A percentile compares a stretch with the other conserved stretches of the same genome.
Conservation (phyloP, 306 rosid genomes). For the Medicago truncatula region DNA sequence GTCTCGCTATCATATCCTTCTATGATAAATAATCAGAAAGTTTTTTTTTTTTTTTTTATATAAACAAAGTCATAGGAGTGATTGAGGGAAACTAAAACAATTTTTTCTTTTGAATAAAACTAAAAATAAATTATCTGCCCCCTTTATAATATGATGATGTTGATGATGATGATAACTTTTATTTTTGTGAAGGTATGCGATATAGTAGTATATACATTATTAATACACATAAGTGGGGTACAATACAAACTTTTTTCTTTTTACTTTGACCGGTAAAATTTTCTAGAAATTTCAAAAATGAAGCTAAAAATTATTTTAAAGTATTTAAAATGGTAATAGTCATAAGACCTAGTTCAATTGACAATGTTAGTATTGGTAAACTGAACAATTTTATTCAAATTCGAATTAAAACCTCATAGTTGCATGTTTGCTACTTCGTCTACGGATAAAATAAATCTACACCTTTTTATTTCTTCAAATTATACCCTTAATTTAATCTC, state of each 20-base stretch:
- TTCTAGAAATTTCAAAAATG: not conserved
- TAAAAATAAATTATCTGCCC: not conserved
- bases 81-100: conserved; percentile 30
- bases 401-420: too few relatives aligned
- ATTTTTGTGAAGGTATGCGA: not conserved
- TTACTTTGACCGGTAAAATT: not conserved
- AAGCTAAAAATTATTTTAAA: not conserved
- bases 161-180: not conserved
- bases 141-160: not conserved
- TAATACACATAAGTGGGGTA: not conserved
- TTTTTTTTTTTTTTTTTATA: too few relatives aligned
- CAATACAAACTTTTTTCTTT: not conserved
- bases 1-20: not conserved
- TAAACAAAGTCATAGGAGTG: conserved; percentile 17
- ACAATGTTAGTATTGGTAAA: too few relatives aligned
- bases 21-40: too few relatives aligned
- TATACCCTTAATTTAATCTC: too few relatives aligned
- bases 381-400: too few relatives aligned
- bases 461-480: too few relatives aligned
- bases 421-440: too few relatives aligned
- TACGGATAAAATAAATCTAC: too few relatives aligned
- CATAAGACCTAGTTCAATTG: too few relatives aligned
- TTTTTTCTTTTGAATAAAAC: not conserved
- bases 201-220: too few relatives aligned
- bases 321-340: not conserved